These are phyloP conservation scores for Neopestalotiopsis clavispora DNA, from an alignment of 2,329 filamentous ascomycete genomes.

Conservation along the genomic window DNA sequence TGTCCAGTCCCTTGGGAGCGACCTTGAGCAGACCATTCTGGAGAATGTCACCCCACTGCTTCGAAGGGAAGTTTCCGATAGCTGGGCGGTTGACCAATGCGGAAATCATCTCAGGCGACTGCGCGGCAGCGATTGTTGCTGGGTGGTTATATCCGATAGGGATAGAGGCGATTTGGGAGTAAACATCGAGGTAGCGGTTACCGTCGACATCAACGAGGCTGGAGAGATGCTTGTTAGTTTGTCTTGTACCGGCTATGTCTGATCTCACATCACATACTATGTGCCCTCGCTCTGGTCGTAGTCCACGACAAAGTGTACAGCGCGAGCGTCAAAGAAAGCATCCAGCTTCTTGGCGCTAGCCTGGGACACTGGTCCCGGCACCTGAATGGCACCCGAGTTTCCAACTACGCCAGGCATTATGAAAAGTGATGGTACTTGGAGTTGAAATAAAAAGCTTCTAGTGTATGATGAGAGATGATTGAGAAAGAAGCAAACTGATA, in stretches of 20 bases:
- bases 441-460: neutral
- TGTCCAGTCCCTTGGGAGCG: constrained; percentile 80
- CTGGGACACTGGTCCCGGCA: constrained; percentile 45
- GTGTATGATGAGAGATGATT: neutral
- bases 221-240: neutral
- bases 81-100: constrained; percentile 88
- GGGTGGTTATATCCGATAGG: constrained; percentile 93
- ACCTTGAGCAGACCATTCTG: constrained; percentile 80
- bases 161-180: constrained; percentile 92
- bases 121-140: constrained; percentile 69
- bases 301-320: constrained; percentile 57
- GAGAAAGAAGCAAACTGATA: neutral
- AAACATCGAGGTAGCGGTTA: constrained; percentile 49
- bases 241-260: neutral
- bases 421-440: neutral
- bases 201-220: constrained; percentile 54
- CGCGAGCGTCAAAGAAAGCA: constrained; percentile 55
- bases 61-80: constrained; percentile 86
- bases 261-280: constrained; percentile 38
- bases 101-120: constrained; percentile 77
- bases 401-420: constrained; percentile 14
- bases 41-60: constrained; percentile 82
- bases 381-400: constrained; percentile 34
- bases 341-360: constrained; percentile 47
- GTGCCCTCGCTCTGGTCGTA: constrained; percentile 58